Evolutionary conservation across 306 rosid genomes (phyloP), one percentile per base, ranked within the genome.

Genomic region (Mimosa pudica): DNA sequence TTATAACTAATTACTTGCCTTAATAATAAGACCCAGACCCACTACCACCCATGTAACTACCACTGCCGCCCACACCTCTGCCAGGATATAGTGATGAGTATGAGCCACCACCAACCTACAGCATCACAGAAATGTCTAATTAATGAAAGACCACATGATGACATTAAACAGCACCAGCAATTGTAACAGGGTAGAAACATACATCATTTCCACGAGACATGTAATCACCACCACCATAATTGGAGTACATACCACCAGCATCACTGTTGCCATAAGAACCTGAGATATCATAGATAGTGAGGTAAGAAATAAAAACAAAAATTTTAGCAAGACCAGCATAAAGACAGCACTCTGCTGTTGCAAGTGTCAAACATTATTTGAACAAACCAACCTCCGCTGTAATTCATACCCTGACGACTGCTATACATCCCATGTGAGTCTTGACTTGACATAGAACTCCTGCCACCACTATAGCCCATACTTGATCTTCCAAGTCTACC

Each of bases 1-100:
- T 61, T 62, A 46, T 70, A 60, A 42, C 65, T 42, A 76, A 51
- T 46, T 16, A 86, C 82, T 83, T 85, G 90, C 98, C 93, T 95
- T 87, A 95, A 71, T 95, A 95, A 84, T 95, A 93, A 48, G 98
- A 91, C 58, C 97, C 85, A 77, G 98, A 91, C 76, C 96, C 90
- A 55, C 98, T 84, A 17, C 92, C 70, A 42, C 97, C 88, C 92
- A 93, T 90, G 75, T 93, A 95, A 77, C 92, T 87, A 79, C 97
- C 84, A 77, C 94, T 88, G 81, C 97, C 93, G 30, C 95, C 86
- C 64, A 82, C 80, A 74, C 93, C 87, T 74, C 98, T 93, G 73
- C 96, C 79, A 65, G 97, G 77, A 86, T 91, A 91, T 86, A 88
- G 77, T 18, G 98, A 91, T 30, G 97, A 89, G 89, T 91, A 91